Conservation (phyloP, 1,139 yeast species). For the Candida sp. region DNA sequence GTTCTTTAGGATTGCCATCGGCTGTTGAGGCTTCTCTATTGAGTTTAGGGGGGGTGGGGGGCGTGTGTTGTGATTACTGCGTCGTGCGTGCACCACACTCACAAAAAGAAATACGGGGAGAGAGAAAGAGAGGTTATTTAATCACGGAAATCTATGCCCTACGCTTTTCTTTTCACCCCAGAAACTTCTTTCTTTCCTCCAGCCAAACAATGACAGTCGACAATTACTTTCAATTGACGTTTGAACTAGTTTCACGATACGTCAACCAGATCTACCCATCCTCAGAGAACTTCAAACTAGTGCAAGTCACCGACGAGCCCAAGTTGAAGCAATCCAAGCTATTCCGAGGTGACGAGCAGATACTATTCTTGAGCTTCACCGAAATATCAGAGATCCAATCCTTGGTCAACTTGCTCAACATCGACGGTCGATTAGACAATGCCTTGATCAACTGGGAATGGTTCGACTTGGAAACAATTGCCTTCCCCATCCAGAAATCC, state of each 20-base stretch:
- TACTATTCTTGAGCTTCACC: slow-evolving; percentile 16
- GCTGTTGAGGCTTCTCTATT: too few relatives aligned
- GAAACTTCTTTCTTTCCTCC: not conserved
- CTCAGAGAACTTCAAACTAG: slow-evolving; percentile 8
- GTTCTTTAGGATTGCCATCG: too few relatives aligned
- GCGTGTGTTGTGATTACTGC: too few relatives aligned
- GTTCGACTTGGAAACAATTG: slow-evolving; percentile 20
- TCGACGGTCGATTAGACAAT: slow-evolving; percentile 21
- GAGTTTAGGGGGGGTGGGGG: too few relatives aligned
- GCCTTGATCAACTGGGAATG: slow-evolving; percentile 29
- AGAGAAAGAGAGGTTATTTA: too few relatives aligned
- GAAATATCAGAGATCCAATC: slow-evolving; percentile 15
- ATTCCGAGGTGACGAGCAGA: slow-evolving; percentile 12
- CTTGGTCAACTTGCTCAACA: slow-evolving; percentile 16
- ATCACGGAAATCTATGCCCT: too few relatives aligned
- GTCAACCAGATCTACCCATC: slow-evolving; percentile 21
- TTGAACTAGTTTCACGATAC: slow-evolving; percentile 28
- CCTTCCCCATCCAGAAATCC: slow-evolving; percentile 29
- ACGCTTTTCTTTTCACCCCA: too few relatives aligned
- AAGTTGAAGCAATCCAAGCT: slow-evolving; percentile 17
- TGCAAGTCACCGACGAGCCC: slow-evolving; percentile 11
- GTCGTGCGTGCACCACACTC: too few relatives aligned
- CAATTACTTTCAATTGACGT: slow-evolving; percentile 28
- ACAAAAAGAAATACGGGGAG: too few relatives aligned
- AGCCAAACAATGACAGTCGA: slow-evolving; percentile 16